Conservation (phyloP, 129 eudicot genomes). For the Scalesia atractyloides region DNA sequence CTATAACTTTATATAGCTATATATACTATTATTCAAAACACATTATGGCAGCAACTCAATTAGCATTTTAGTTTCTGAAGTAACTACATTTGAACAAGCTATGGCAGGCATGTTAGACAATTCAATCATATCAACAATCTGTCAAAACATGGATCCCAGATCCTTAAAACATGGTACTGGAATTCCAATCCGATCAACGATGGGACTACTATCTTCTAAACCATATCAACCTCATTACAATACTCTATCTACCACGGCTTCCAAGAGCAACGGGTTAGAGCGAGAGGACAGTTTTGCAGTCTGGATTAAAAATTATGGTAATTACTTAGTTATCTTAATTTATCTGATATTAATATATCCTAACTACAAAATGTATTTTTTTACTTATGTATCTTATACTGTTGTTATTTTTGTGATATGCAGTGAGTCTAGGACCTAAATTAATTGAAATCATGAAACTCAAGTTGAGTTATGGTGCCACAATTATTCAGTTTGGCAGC, state of each 20-base stretch:
- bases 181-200: conserved; percentile 19
- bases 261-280: conserved; percentile 15
- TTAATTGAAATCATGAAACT: conserved; percentile 35
- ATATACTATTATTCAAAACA: conserved; percentile 16
- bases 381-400: not conserved
- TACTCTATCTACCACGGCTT: conserved; percentile 20
- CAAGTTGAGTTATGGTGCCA: conserved; percentile 43
- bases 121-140: not conserved
- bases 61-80: conserved; percentile 7
- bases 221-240: conserved; percentile 17
- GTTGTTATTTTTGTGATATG: not conserved
- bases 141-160: conserved; percentile 26
- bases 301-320: conserved; percentile 29
- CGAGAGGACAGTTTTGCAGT: conserved; percentile 18
- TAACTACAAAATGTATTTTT: too few species aligned
- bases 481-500: conserved; percentile 33
- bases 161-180: conserved; percentile 28
- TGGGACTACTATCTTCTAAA: conserved; percentile 12
- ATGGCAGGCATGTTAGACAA: not conserved
- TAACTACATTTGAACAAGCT: not conserved
- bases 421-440: conserved; percentile 39
- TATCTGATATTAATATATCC: not conserved
- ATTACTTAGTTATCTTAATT: not conserved
- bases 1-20: conserved; percentile 29
- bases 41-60: conserved; percentile 6